Conservation (phyloP, 2,329 filamentous ascomycete species). For the Metarhizium rileyi region DNA sequence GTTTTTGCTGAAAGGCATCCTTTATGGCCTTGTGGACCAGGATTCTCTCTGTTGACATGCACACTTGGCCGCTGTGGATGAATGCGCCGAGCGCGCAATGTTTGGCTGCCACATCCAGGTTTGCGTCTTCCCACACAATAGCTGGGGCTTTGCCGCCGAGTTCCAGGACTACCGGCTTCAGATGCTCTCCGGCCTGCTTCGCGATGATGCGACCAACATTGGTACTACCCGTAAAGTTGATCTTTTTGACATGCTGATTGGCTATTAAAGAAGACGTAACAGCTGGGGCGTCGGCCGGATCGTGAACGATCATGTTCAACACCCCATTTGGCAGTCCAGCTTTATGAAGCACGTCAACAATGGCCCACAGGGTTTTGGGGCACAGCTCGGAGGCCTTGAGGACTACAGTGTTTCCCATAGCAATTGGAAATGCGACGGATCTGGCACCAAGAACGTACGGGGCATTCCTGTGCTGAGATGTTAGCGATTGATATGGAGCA, state of each 20-base stretch:
- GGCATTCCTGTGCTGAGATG: conserved; percentile 38
- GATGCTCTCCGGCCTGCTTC: conserved; percentile 55
- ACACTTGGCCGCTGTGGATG: conserved; percentile 68
- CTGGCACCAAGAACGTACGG: conserved; percentile 45
- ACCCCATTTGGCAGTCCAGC: conserved; percentile 69
- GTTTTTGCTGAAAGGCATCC: conserved; percentile 34
- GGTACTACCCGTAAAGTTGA: conserved; percentile 81
- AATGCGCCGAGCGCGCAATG: conserved; percentile 63
- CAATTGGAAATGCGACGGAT: conserved; percentile 54
- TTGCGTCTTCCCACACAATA: conserved; percentile 71
- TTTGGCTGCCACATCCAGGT: conserved; percentile 60
- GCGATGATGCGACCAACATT: conserved; percentile 64
- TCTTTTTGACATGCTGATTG: conserved; percentile 59
- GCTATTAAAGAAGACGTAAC: conserved; percentile 61
- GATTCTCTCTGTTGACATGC: conserved; percentile 76
- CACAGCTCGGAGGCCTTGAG: conserved; percentile 62
- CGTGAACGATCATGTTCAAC: conserved; percentile 60
- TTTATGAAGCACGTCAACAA: conserved; percentile 56
- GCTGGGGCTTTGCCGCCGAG: conserved; percentile 74
- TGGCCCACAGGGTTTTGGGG: conserved; percentile 52
- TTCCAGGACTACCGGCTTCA: conserved; percentile 75
- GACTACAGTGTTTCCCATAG: conserved; percentile 67
- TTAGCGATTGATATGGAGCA: too few species aligned
- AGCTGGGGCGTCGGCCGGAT: conserved; percentile 54
- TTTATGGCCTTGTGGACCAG: conserved; percentile 41